Percentiles rank a stretch among this genome's conserved stretches.
Evolutionary conservation across 2,329 filamentous ascomycete species (phyloP).

Genomic region (Pestalotiopsis sp.): DNA sequence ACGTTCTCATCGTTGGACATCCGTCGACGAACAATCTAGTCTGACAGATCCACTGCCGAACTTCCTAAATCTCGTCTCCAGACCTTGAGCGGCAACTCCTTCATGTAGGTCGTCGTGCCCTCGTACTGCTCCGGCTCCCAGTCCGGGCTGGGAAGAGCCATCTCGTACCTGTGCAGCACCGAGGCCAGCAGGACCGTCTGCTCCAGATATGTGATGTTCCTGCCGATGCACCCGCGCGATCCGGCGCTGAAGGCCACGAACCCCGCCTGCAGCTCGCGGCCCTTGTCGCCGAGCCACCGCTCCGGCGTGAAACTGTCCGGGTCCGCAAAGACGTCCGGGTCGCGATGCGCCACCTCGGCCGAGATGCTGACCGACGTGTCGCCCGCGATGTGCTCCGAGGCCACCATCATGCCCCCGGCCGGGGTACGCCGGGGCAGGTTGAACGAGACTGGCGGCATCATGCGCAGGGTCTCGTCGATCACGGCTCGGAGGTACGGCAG

Average conservation of each 20-base stretch:
- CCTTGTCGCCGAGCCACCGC: slow-evolving; percentile 42
- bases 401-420: slow-evolving; percentile 42
- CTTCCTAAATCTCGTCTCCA: slow-evolving; percentile 20
- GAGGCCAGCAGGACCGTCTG: slow-evolving; percentile 46
- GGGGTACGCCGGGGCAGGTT: slow-evolving; percentile 48
- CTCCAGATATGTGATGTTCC: slow-evolving; percentile 44
- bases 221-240: slow-evolving; percentile 25
- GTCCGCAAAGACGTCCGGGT: slow-evolving; percentile 38
- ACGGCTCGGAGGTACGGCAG: slow-evolving; percentile 55
- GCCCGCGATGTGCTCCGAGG: slow-evolving; percentile 47
- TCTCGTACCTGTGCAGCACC: slow-evolving; percentile 44
- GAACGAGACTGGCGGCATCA: slow-evolving; percentile 40
- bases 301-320: slow-evolving; percentile 41
- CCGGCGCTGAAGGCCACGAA: slow-evolving; percentile 39
- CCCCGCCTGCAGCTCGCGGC: slow-evolving; percentile 38
- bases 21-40: not conserved
- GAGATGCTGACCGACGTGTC: slow-evolving; percentile 46
- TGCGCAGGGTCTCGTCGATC: slow-evolving; percentile 51
- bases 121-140: slow-evolving; percentile 28
- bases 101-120: slow-evolving; percentile 26
- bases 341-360: slow-evolving; percentile 39
- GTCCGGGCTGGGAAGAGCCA: slow-evolving; percentile 30
- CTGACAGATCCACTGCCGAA: not conserved
- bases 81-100: slow-evolving; percentile 28
- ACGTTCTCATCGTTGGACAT: not conserved